These are phyloP conservation scores for Mixia osmundae DNA, from an alignment of 1,284 basidiomycete species.

Conservation along the genomic window DNA sequence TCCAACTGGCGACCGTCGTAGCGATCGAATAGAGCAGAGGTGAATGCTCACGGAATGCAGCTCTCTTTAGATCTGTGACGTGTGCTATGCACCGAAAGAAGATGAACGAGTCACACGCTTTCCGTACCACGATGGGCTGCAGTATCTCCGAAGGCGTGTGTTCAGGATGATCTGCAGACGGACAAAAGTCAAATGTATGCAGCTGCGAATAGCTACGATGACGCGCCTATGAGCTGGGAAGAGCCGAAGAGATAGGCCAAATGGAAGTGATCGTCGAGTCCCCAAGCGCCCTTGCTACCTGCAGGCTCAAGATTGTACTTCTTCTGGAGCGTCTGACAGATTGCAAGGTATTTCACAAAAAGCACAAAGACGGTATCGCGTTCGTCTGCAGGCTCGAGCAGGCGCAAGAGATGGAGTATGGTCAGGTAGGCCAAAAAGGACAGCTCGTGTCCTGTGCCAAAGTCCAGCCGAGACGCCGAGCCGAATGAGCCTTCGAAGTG, in stretches of 20 bases:
- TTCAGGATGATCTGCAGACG: too few species aligned
- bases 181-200: background rate
- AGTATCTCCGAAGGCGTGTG: too few species aligned
- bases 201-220: too few species aligned
- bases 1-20: conserved; percentile 59
- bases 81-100: conserved; percentile 38
- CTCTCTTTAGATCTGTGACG: conserved; percentile 53
- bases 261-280: conserved; percentile 73
- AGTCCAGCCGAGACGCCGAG: conserved; percentile 75
- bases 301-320: conserved; percentile 83
- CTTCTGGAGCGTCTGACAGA: conserved; percentile 71
- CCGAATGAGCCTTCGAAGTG: conserved; percentile 73
- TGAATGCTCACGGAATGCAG: conserved; percentile 77
- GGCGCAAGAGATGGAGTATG: conserved; percentile 26
- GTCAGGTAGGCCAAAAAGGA: conserved; percentile 61
- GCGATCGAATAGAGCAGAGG: conserved; percentile 74
- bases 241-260: conserved; percentile 62
- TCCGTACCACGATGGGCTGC: background rate
- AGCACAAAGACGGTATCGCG: conserved; percentile 27
- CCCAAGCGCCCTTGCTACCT: conserved; percentile 95
- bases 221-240: conserved; percentile 42
- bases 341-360: conserved; percentile 49
- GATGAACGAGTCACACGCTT: conserved; percentile 18
- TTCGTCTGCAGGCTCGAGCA: conserved; percentile 18
- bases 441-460: conserved; percentile 87